phyloP scores from a whole-genome alignment of 2,329 filamentous ascomycete species.

The Apiospora malaysiana region DNA sequence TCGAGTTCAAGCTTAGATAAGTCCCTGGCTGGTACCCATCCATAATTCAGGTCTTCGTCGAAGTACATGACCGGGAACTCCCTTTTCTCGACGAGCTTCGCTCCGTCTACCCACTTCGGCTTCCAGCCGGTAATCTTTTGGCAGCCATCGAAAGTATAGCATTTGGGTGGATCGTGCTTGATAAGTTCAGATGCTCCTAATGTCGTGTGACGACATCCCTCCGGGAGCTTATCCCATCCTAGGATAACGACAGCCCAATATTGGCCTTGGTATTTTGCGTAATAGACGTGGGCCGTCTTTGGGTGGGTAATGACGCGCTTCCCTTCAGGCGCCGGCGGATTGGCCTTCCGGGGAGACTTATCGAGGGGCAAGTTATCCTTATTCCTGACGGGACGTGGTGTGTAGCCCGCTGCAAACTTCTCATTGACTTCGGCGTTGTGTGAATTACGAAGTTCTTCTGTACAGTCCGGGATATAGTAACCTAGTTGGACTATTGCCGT shows the following conservation, averaged over 20 bases:
- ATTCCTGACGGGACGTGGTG: not conserved
- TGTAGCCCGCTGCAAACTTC: constrained; percentile 41
- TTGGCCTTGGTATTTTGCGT: constrained; percentile 37
- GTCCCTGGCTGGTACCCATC: constrained; percentile 32
- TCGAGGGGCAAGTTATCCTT: constrained; percentile 15
- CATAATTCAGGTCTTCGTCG: constrained; percentile 36
- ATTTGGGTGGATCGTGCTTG: constrained; percentile 35
- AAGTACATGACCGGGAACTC: constrained; percentile 49
- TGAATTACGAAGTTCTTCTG: constrained; percentile 31
- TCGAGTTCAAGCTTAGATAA: constrained; percentile 30
- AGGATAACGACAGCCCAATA: constrained; percentile 45
- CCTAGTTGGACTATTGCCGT: constrained; percentile 42
- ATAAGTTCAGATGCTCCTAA: constrained; percentile 21
- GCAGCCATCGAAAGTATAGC: constrained; percentile 41
- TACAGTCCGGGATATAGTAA: constrained; percentile 43
- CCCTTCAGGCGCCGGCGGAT: not conserved
- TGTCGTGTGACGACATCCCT: not conserved
- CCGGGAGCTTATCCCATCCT: constrained; percentile 40
- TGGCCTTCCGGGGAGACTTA: not conserved
- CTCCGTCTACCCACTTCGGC: constrained; percentile 43
- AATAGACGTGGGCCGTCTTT: constrained; percentile 42
- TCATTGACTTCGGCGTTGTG: constrained; percentile 43
- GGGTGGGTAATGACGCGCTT: too few species aligned
- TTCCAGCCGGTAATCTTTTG: constrained; percentile 44
- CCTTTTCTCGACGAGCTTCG: constrained; percentile 38